Evolutionary conservation across 441 rosid species (phyloP).

Genomic region (Manihot esculenta): DNA sequence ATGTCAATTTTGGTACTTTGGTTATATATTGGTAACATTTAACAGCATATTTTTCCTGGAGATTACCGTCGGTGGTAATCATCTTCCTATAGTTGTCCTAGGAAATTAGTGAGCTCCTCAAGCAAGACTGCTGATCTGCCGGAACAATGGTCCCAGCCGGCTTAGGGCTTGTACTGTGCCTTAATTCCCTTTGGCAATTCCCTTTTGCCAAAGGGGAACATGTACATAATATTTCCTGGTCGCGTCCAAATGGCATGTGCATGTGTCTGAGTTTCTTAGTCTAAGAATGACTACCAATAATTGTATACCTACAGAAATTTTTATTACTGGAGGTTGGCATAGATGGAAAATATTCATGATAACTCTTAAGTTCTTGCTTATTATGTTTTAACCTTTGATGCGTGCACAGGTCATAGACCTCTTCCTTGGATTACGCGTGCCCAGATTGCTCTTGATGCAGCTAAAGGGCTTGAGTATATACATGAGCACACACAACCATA

Average conservation of each 20-base stretch:
- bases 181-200: background rate
- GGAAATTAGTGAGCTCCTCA: too few relatives aligned
- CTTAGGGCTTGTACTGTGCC: background rate
- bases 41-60: background rate
- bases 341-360: background rate
- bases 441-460: conserved; percentile 35
- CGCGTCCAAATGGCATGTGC: background rate
- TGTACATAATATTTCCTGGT: background rate
- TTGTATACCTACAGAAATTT: background rate
- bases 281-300: too few relatives aligned
- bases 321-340: background rate
- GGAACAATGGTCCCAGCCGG: background rate
- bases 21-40: background rate
- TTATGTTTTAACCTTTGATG: conserved; percentile 1
- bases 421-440: conserved; percentile 28
- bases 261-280: background rate
- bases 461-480: conserved; percentile 38
- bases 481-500: conserved; percentile 32
- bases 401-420: conserved; percentile 27
- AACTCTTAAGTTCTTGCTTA: background rate
- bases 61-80: background rate
- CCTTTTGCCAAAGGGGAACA: background rate
- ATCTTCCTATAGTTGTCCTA: background rate
- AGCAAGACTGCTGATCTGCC: background rate
- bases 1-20: background rate